Percentiles rank a stretch among this genome's conserved stretches.
phyloP scores from a whole-genome alignment of 2,329 filamentous ascomycete species.

The Aspergillus luchuensis region DNA sequence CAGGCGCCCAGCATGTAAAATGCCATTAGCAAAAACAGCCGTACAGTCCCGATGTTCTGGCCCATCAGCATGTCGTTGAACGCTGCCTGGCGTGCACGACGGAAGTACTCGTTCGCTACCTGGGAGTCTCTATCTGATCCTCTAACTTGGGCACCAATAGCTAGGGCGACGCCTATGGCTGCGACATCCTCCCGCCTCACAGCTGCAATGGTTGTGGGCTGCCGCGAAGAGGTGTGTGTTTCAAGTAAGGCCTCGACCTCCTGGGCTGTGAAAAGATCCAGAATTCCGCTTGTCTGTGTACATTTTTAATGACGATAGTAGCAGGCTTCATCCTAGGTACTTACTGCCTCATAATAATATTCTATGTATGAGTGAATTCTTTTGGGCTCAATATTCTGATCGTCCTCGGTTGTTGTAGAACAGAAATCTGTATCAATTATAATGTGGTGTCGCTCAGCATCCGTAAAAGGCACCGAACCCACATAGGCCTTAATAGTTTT shows the following conservation, averaged over 20 bases:
- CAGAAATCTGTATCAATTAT: background rate
- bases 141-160: slow-evolving; percentile 6
- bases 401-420: background rate
- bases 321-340: background rate
- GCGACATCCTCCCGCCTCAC: background rate
- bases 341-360: background rate
- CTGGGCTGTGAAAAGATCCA: background rate
- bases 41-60: background rate
- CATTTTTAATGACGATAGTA: background rate
- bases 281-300: background rate
- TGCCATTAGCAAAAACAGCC: slow-evolving; percentile 8
- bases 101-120: background rate
- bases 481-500: background rate
- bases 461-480: background rate
- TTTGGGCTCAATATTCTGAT: background rate
- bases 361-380: background rate
- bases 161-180: background rate
- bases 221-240: too few relatives aligned
- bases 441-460: background rate
- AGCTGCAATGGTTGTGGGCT: too few relatives aligned
- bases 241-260: background rate
- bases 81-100: background rate
- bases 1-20: slow-evolving; percentile 15
- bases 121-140: background rate
- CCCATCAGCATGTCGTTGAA: slow-evolving; percentile 2